These are phyloP conservation scores for Neobulgaria alba DNA, from an alignment of 2,329 filamentous ascomycete species.

Conservation along the genomic window DNA sequence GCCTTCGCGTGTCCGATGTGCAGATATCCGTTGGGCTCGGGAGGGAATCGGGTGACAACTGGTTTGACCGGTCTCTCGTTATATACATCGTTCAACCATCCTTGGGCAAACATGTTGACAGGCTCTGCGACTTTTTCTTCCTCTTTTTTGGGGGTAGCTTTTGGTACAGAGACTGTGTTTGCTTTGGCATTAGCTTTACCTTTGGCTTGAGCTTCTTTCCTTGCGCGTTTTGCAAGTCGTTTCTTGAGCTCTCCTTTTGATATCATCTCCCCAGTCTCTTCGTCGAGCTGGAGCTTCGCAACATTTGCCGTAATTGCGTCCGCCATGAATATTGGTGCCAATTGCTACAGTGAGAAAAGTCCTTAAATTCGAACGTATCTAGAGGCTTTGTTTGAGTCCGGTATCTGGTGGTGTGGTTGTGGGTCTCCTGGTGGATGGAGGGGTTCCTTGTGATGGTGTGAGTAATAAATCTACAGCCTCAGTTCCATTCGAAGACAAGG, in stretches of 20 bases:
- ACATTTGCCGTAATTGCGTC: constrained; percentile 36
- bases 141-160: constrained; percentile 20
- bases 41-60: constrained; percentile 67
- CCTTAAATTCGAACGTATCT: too few species aligned
- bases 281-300: constrained; percentile 53
- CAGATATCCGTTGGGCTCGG: constrained; percentile 86
- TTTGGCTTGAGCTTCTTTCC: constrained; percentile 46
- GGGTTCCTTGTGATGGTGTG: constrained; percentile 1
- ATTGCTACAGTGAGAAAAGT: too few species aligned
- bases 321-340: constrained; percentile 33
- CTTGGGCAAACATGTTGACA: constrained; percentile 63
- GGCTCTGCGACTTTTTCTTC: constrained; percentile 28
- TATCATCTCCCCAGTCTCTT: constrained; percentile 57
- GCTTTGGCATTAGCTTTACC: constrained; percentile 37
- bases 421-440: neutral
- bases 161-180: too few species aligned
- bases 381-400: too few species aligned
- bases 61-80: constrained; percentile 53
- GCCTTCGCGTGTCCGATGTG: constrained; percentile 94
- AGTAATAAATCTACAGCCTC: constrained; percentile 3
- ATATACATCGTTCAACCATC: constrained; percentile 66
- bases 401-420: too few species aligned
- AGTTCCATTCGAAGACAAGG: neutral
- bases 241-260: constrained; percentile 58
- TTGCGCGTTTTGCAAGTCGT: constrained; percentile 47